These are phyloP conservation scores for Penicillium longicatenatum DNA, from an alignment of 495 filamentous ascomycete genomes.

Conservation along the genomic window DNA sequence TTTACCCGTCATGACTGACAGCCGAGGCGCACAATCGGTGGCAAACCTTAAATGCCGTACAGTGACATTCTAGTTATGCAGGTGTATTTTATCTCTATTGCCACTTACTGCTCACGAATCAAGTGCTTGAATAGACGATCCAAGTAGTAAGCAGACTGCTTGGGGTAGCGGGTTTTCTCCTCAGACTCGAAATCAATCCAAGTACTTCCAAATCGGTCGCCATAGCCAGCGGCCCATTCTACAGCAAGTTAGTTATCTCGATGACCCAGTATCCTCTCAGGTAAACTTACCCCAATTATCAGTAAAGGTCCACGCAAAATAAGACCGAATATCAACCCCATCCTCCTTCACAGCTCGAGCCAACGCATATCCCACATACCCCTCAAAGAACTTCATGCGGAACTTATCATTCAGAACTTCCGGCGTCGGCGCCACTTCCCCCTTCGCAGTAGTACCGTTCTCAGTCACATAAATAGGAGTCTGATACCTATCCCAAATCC, in stretches of 20 bases:
- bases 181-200: conserved; percentile 46
- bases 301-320: conserved; percentile 52
- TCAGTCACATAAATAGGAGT: conserved; percentile 53
- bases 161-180: conserved; percentile 50
- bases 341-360: conserved; percentile 45
- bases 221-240: conserved; percentile 54
- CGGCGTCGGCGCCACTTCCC: conserved; percentile 40
- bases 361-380: conserved; percentile 44
- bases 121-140: conserved; percentile 43
- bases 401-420: conserved; percentile 46
- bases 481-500: conserved; percentile 45
- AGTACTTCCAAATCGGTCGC: conserved; percentile 47
- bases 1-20: neutral
- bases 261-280: neutral
- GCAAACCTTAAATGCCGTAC: neutral
- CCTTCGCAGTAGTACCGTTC: conserved; percentile 51
- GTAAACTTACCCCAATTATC: conserved; percentile 43
- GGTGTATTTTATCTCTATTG: neutral
- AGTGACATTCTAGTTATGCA: too few species aligned
- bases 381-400: conserved; percentile 47
- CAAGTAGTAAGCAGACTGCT: conserved; percentile 47
- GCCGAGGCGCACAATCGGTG: neutral
- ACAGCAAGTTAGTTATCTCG: conserved; percentile 16
- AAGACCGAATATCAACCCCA: conserved; percentile 48
- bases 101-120: conserved; percentile 26